These are phyloP conservation scores for Ceratobasidium sp. DNA, from an alignment of 1,284 basidiomycete species.

Conservation along the genomic window DNA sequence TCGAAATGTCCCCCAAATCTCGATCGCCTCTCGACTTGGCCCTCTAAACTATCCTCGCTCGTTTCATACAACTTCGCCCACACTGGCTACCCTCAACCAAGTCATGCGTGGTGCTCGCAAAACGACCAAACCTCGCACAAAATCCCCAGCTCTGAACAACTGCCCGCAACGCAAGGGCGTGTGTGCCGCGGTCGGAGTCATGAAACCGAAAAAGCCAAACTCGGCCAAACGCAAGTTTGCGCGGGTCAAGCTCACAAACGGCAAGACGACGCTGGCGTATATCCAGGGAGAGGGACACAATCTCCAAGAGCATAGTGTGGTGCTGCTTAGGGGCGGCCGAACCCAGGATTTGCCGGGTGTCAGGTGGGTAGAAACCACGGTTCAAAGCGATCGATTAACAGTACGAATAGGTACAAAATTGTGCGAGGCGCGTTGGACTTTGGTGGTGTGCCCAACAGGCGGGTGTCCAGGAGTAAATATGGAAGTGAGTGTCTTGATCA, in stretches of 20 bases:
- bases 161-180: slow-evolving; percentile 91
- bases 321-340: slow-evolving; percentile 91
- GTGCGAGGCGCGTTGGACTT: slow-evolving; percentile 94
- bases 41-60: slow-evolving; percentile 50
- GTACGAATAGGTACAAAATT: slow-evolving; percentile 82
- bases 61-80: slow-evolving; percentile 70
- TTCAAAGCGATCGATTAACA: slow-evolving; percentile 21
- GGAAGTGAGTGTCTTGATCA: slow-evolving; percentile 69
- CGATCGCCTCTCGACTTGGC: background rate
- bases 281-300: slow-evolving; percentile 99
- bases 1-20: background rate
- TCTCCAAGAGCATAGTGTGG: slow-evolving; percentile 96
- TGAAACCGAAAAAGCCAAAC: slow-evolving; percentile 97
- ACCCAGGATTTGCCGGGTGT: slow-evolving; percentile 98
- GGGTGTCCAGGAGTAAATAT: slow-evolving; percentile 88
- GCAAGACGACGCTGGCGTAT: slow-evolving; percentile 90
- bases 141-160: slow-evolving; percentile 77
- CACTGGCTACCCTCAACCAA: slow-evolving; percentile 80
- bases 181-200: slow-evolving; percentile 81
- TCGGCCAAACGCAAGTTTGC: slow-evolving; percentile 98
- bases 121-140: slow-evolving; percentile 63
- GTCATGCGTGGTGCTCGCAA: slow-evolving; percentile 64
- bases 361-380: slow-evolving; percentile 63
- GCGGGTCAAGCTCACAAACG: slow-evolving; percentile 90
- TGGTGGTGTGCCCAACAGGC: slow-evolving; percentile 86